Evolutionary conservation across 495 filamentous ascomycete species (phyloP), one percentile per base, ranked within the genome.

Genomic region (Talaromyces ruber): DNA sequence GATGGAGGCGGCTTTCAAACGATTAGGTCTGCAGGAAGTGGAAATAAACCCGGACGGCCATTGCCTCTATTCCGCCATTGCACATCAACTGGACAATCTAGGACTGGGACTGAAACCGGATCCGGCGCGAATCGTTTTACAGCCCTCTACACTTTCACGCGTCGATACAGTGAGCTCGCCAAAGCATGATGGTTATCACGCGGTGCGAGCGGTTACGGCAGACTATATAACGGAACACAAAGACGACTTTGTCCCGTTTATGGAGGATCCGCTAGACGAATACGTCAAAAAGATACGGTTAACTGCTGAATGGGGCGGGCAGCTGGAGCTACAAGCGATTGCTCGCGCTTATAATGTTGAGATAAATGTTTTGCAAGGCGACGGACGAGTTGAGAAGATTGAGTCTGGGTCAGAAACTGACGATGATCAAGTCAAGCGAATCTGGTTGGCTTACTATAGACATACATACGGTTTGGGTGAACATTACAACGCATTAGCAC

Each of bases 241-340:
- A 50, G 83, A 85, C 53, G 85, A 88, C 47, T 89, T 88, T 61
- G 78, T 71, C 37, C 75, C 82, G 0, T 98, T 88, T 70, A 84
- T 98, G 68, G 94, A 97, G 68, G 91, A 94, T 72, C 85, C 86
- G 16, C 72, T 97, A 28, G 83, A 83, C 16, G 77, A 75, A 5
- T 96, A 98, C 68, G 82, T 90, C 25, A 71, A 75, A 53, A 91
- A 88, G 74, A 89, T 98, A 28, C 77, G 85, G 62, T 86, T 94
- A 58, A 97, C 94, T 29, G 93, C 92, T 0, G 95, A 97, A 75
- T 98, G 94, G 94, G 94, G 94, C 34, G 94, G 94, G 0, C 91
- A 98, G 76, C 68, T 96, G 60, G 94, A 98, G 78, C 76, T 98
- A 32, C 71, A 86, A 66, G 94, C 94, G 25, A 80, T 98, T 72